Evolutionary conservation across 441 rosid species (phyloP), one percentile per base, ranked within the genome.

Genomic region (Corymbia citriodora): DNA sequence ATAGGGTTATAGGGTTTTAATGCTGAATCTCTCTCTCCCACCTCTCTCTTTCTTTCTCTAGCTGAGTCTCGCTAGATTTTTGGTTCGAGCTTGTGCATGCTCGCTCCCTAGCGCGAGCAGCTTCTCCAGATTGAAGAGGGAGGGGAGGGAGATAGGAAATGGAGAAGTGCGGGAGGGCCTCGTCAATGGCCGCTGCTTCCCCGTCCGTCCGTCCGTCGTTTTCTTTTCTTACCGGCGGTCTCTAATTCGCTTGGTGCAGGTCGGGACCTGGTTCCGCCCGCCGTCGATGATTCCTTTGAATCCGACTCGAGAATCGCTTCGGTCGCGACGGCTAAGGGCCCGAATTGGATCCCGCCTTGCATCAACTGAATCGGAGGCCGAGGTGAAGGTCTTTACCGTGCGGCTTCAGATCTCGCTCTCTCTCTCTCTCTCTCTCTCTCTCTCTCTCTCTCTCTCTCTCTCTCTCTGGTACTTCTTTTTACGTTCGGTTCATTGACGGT

Each of bases 201-300:
- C 85, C 49, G 82, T 49, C 36, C 72, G 68, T 13, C 14, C 54
- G 70, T 8, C 70, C 36, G 72, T 79, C 85, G 16, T 8, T 25
- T 23, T 25, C 31, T 36, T 55, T 33, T 33, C 40, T 94, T 92
- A 93, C 96, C 94, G 96, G 95, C 96, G 95, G 97, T 93, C 96
- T 97, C 99, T 95, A 94, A 96, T 96, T 98, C 99, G 99, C 99
- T 98, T 98, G 99, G 99, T 97, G 99, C 99, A 97, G 99, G 99
- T 98, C 99, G 99, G 99, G 99, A 98, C 95, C 98, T 92, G 91
- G 94, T 95, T 91, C 89, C 88, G 88, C 55, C 89, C 36, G 7
- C 23, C 23, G 89, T 33, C 54, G 23, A 90, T 33, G 65, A 59
- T 25, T 59, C 65, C 7, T 25, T 40, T 40, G 45, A 6, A 40